phyloP scores from a whole-genome alignment of 2,329 filamentous ascomycete genomes.

The Calonectria honghensis region DNA sequence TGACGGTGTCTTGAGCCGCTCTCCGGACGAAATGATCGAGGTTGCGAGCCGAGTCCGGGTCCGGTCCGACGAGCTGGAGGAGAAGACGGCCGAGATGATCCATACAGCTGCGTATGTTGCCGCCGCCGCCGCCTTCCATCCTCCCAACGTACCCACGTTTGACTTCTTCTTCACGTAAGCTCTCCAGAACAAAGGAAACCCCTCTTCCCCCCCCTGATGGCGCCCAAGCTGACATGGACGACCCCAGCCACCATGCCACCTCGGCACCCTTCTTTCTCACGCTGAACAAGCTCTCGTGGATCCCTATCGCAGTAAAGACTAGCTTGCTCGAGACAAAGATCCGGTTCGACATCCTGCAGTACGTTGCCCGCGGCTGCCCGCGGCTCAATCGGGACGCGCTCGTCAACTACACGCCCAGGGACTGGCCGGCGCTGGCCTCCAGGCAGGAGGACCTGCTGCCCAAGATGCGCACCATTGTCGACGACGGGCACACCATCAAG shows the following conservation, averaged over 20 bases:
- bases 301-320: constrained; percentile 76
- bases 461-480: constrained; percentile 69
- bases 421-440: constrained; percentile 65
- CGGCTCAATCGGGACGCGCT: constrained; percentile 77
- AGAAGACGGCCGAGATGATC: constrained; percentile 78
- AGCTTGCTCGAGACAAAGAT: constrained; percentile 89
- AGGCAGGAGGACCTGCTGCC: constrained; percentile 69
- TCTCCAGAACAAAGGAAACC: no score
- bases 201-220: background rate
- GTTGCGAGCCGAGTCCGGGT: constrained; percentile 77
- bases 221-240: constrained; percentile 29
- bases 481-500: constrained; percentile 91
- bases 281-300: constrained; percentile 77
- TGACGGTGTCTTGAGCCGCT: constrained; percentile 80
- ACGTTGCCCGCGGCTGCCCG: constrained; percentile 80
- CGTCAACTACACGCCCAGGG: constrained; percentile 73
- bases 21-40: constrained; percentile 77
- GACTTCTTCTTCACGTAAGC: constrained; percentile 84
- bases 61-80: constrained; percentile 72
- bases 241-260: constrained; percentile 83
- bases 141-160: constrained; percentile 80
- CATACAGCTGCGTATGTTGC: constrained; percentile 74
- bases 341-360: constrained; percentile 83
- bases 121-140: constrained; percentile 75
- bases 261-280: constrained; percentile 82